A percentile compares a stretch with the other conserved stretches of the same genome.
These are phyloP conservation scores for Hymenoscyphus fructigenus DNA, from an alignment of 2,329 filamentous ascomycete species.

Conservation along the genomic window DNA sequence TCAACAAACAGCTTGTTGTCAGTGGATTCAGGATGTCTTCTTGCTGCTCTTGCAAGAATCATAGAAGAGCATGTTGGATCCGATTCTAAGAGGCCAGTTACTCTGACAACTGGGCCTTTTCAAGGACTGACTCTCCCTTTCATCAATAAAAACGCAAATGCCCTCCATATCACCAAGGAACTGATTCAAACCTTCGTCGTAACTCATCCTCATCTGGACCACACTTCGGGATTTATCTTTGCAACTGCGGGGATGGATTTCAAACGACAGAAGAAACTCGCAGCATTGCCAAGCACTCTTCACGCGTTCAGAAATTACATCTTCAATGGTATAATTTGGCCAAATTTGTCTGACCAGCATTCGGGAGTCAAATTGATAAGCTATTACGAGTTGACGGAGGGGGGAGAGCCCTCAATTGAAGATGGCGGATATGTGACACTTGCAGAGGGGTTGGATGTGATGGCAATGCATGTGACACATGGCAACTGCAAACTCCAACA, in stretches of 20 bases:
- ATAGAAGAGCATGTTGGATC: slow-evolving; percentile 43
- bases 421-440: slow-evolving; percentile 88
- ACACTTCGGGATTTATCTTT: slow-evolving; percentile 86
- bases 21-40: slow-evolving; percentile 90
- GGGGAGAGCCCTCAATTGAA: slow-evolving; percentile 80
- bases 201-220: slow-evolving; percentile 96
- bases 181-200: slow-evolving; percentile 88
- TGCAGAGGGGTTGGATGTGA: slow-evolving; percentile 84
- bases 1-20: slow-evolving; percentile 78
- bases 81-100: slow-evolving; percentile 49
- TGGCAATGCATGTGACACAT: slow-evolving; percentile 84
- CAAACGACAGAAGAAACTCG: slow-evolving; percentile 78
- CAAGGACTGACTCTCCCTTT: slow-evolving; percentile 71
- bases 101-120: slow-evolving; percentile 71
- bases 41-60: slow-evolving; percentile 80
- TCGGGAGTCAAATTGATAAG: slow-evolving; percentile 90
- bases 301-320: slow-evolving; percentile 89
- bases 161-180: slow-evolving; percentile 72
- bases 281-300: slow-evolving; percentile 85
- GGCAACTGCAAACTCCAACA: slow-evolving; percentile 73
- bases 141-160: slow-evolving; percentile 70
- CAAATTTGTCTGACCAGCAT: slow-evolving; percentile 94
- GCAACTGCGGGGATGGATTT: slow-evolving; percentile 87
- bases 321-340: slow-evolving; percentile 98
- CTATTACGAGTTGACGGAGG: slow-evolving; percentile 84